These are phyloP conservation scores for Fusarium staphyleae DNA, from an alignment of 2,329 filamentous ascomycete genomes.

Conservation along the genomic window DNA sequence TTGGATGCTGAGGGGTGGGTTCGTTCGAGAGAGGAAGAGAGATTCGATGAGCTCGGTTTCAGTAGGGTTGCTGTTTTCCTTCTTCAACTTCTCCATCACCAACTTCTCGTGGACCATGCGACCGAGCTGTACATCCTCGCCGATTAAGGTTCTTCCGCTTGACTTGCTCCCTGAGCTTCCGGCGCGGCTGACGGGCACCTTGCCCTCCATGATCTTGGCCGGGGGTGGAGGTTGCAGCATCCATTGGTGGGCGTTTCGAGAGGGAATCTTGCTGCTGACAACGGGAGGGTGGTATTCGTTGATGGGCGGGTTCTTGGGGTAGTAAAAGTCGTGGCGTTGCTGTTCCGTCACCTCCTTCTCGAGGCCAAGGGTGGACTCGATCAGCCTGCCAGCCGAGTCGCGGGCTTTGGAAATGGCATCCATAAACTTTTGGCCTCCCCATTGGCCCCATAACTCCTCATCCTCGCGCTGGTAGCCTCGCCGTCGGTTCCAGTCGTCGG, in stretches of 20 bases:
- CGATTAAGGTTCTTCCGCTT: constrained; percentile 54
- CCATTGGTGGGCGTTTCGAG: constrained; percentile 78
- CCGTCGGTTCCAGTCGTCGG: constrained; percentile 72
- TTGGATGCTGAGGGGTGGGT: constrained; percentile 43
- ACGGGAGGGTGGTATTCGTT: constrained; percentile 89
- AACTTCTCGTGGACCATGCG: constrained; percentile 55
- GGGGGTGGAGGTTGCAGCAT: constrained; percentile 93
- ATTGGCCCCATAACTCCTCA: constrained; percentile 82
- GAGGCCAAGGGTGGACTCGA: constrained; percentile 60
- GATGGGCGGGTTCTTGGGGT: constrained; percentile 72
- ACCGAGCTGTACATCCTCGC: constrained; percentile 52
- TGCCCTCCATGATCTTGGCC: constrained; percentile 90
- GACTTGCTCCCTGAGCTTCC: constrained; percentile 62
- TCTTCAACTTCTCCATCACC: constrained; percentile 55
- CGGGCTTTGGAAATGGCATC: constrained; percentile 66
- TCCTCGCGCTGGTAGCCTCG: constrained; percentile 85
- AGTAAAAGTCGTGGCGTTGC: constrained; percentile 67
- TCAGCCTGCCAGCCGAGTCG: constrained; percentile 60
- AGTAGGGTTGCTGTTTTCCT: constrained; percentile 48
- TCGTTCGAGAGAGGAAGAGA: constrained; percentile 47
- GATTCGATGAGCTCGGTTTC: constrained; percentile 56
- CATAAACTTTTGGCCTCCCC: constrained; percentile 63
- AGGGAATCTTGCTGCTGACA: constrained; percentile 75
- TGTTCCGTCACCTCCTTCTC: constrained; percentile 61
- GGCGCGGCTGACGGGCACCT: constrained; percentile 72